Base-by-base conservation (phyloP, 257 asterid genomes). In the Ocimum tenuiflorum region DNA sequence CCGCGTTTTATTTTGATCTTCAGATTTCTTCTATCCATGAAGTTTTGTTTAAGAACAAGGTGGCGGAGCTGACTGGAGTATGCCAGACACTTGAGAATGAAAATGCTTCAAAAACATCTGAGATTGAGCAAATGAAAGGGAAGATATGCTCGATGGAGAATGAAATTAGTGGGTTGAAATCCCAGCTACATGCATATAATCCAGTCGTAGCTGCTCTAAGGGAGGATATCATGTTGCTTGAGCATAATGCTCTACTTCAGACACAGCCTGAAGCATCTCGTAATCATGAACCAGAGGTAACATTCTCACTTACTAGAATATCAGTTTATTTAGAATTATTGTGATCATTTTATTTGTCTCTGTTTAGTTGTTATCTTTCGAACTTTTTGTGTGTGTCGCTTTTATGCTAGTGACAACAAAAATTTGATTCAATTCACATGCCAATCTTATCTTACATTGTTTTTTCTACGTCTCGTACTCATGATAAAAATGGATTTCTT, bases 1-100 rank as follows among this genome's bases (percentile, higher is more conserved):
- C 90, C 2, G 73, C 89, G 0, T 91, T 89, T 73, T 91, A 85
- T 65, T 84, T 87, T 63, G 96, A 87, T 75, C 87, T 88, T 75
- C 96, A 91, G 65, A 71, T 85, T 56, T 85, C 95, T 63, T 82
- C 96, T 6, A 56, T 85, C 50, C 61, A 74, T 53, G 91, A 81
- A 52, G 80, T 78, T 69, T 67, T 89, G 24, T 80, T 79, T 60
- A 82, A 82, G 78, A 75, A 82, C 72, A 89, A 87, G 77, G 85
- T 85, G 73, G 82, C 71, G 49, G 98, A 91, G 77, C 90, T 89
- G 48, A 63, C 78, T 75, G 91, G 78, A 65, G 82, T 60, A 6
- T 91, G 87, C 62, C 71, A 9, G 74, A 75, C 38, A 67, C 91
- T 89, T 35, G 77, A 74, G 76, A 75, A 60, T 38, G 83, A 77